Percentiles rank a stretch among this genome's conserved stretches.
These are phyloP conservation scores for Rhynchosporium agropyri DNA, from an alignment of 2,329 filamentous ascomycete genomes.

Conservation along the genomic window DNA sequence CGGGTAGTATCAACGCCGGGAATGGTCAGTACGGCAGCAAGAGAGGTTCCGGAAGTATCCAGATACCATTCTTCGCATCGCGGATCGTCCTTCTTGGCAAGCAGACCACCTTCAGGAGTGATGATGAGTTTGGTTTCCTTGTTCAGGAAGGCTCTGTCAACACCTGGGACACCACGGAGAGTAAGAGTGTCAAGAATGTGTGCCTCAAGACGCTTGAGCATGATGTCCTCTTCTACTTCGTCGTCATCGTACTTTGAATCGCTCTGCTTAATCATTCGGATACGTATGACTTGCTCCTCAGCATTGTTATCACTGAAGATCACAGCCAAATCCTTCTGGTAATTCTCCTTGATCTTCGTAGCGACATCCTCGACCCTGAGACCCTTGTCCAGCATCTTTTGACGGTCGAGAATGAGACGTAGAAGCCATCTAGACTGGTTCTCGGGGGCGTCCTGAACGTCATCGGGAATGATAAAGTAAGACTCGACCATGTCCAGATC, in stretches of 20 bases:
- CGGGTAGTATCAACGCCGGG: slow-evolving; percentile 84
- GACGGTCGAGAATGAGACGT: slow-evolving; percentile 88
- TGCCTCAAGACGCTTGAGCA: slow-evolving; percentile 87
- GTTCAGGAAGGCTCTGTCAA: slow-evolving; percentile 92
- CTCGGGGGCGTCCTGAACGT: slow-evolving; percentile 61
- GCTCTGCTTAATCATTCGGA: slow-evolving; percentile 73
- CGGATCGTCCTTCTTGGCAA: slow-evolving; percentile 72
- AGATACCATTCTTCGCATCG: slow-evolving; percentile 92
- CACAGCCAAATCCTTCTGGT: slow-evolving; percentile 80
- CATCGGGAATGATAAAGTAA: slow-evolving; percentile 92
- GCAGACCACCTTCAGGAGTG: slow-evolving; percentile 69
- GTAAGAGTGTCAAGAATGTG: slow-evolving; percentile 91
- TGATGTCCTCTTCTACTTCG: slow-evolving; percentile 82
- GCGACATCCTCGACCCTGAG: slow-evolving; percentile 91
- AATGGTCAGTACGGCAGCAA: slow-evolving; percentile 82
- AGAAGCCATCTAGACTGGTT: slow-evolving; percentile 94
- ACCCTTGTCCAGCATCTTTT: slow-evolving; percentile 93
- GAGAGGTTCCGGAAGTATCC: slow-evolving; percentile 87
- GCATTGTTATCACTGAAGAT: slow-evolving; percentile 99
- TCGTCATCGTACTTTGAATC: slow-evolving; percentile 76
- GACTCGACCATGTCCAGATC: slow-evolving; percentile 95
- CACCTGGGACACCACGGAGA: slow-evolving; percentile 84
- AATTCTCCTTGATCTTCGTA: slow-evolving; percentile 84
- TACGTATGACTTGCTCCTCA: slow-evolving; percentile 90
- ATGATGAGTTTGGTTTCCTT: slow-evolving; percentile 72